Base-by-base conservation (phyloP, 192 early-diverging fungal genomes). In the Umbelopsis isabellina region DNA sequence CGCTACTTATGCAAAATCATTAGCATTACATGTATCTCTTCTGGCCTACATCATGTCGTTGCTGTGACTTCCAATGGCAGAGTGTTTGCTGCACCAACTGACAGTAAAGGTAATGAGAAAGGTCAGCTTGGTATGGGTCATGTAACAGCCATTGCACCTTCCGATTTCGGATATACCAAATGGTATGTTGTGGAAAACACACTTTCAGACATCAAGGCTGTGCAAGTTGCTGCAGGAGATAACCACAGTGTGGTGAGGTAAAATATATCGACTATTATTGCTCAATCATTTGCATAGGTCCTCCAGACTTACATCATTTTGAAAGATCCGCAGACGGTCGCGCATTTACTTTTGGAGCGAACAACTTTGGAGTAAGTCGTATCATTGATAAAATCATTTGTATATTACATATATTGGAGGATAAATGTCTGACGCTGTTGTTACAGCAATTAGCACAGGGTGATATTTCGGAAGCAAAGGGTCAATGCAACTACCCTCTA, bases 61-160 rank as follows among this genome's bases (percentile, higher is more conserved):
- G 75, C 75, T 71, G 65, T 76, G 10, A 79, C 80, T 8, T 82
- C 80, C 18, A n/a, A 70, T 21, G 80, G 80, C 16, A 73, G 80
- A 15, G 80, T 82, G 3, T 65, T 82, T 44, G 49, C 71, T 8
- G 78, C 80, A 0, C 70, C 75, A 16, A 68, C 75, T 22, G 80
- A 70, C 37, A 30, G 8, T 0, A 37, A 55, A 25, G 69, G 69
- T 9, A 70, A 70, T 41, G 44, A 53, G 10, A 27, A 20, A 8
- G 69, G 69, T 27, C 69, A 70, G 52, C 69, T 70, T 58, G 69
- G 69, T 51, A 41, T 53, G 11, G 48, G 49, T 0, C 30, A 49
- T 20, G 15, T 10, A 18, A 22, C 27, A 2, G n/a, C 23, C 15
- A 52, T 22, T 11, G 3, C 1, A 18, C 45, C 52, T 46, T 44